Evolutionary conservation across 1,284 basidiomycete species (phyloP).

Genomic region (Leccinum angustisporum): DNA sequence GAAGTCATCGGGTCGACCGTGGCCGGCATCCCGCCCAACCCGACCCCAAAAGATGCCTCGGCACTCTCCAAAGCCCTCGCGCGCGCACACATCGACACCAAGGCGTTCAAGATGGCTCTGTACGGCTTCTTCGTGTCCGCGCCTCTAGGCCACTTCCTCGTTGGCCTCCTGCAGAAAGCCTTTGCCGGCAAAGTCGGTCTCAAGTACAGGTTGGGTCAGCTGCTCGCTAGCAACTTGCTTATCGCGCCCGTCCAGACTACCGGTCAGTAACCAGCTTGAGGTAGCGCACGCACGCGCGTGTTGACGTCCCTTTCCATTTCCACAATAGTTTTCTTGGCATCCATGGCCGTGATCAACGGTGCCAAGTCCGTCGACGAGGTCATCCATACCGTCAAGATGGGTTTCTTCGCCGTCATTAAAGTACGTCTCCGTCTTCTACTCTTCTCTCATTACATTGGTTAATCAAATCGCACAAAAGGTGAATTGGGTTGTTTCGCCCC

Average conservation of each 20-base stretch:
- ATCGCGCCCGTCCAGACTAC: constrained; percentile 76
- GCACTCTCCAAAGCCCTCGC: constrained; percentile 53
- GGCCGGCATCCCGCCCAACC: constrained; percentile 55
- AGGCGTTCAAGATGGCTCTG: constrained; percentile 78
- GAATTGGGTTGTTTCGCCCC: constrained; percentile 30
- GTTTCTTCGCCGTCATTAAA: constrained; percentile 75
- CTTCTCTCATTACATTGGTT: background rate
- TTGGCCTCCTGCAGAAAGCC: constrained; percentile 68
- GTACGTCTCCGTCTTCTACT: constrained; percentile 39
- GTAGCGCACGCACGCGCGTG: background rate
- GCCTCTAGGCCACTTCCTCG: constrained; percentile 75
- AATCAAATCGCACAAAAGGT: constrained; percentile 25
- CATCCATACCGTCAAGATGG: constrained; percentile 67
- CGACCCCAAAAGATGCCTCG: constrained; percentile 55
- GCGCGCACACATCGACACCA: constrained; percentile 55
- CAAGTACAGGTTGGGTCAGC: constrained; percentile 68
- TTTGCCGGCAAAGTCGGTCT: constrained; percentile 77
- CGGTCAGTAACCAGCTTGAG: constrained; percentile 40
- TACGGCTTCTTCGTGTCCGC: constrained; percentile 88
- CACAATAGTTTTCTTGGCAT: constrained; percentile 59
- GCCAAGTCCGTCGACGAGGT: constrained; percentile 69
- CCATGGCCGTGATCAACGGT: constrained; percentile 85
- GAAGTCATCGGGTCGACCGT: constrained; percentile 77
- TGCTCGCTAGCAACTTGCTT: constrained; percentile 78
- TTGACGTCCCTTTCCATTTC: constrained; percentile 22